phyloP scores from a whole-genome alignment of 805 yeast species.

The Jamesozyma lodderae region DNA sequence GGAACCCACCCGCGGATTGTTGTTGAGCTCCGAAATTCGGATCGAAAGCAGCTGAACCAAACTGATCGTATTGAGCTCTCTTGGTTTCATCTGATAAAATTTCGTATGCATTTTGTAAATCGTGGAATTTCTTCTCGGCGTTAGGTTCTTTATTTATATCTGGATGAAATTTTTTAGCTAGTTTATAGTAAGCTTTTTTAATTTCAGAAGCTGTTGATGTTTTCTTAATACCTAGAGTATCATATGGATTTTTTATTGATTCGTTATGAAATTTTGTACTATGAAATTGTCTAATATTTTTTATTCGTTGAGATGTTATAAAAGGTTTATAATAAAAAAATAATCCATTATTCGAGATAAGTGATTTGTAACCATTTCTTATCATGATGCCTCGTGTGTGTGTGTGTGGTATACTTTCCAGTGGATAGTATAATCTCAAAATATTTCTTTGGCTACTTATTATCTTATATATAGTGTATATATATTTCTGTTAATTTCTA shows the following conservation, averaged over 20 bases:
- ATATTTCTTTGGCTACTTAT: too few relatives aligned
- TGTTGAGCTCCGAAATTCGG: constrained; percentile 35
- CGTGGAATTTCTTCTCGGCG: constrained; percentile 85
- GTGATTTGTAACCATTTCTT: too few relatives aligned
- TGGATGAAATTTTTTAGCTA: constrained; percentile 93
- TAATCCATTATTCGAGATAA: too few relatives aligned
- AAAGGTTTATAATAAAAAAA: too few relatives aligned
- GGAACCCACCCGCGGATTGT: constrained; percentile 4
- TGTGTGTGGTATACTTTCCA: too few relatives aligned
- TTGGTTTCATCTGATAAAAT: constrained; percentile 76
- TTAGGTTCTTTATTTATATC: constrained; percentile 88
- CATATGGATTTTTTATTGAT: constrained; percentile 63
- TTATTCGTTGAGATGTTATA: neutral
- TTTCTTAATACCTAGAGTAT: constrained; percentile 66
- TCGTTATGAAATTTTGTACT: constrained; percentile 9
- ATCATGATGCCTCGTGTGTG: too few relatives aligned
- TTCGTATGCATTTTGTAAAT: constrained; percentile 90
- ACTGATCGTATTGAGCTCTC: constrained; percentile 83
- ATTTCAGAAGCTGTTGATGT: constrained; percentile 72
- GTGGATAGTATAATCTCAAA: too few relatives aligned
- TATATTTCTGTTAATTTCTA: too few relatives aligned
- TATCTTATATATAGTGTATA: too few relatives aligned
- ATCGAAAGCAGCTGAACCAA: constrained; percentile 80
- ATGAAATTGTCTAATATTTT: constrained; percentile 12
- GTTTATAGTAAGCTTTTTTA: constrained; percentile 86